Percentiles rank a stretch among this genome's conserved stretches.
These are phyloP conservation scores for Crotalaria pallida DNA, from an alignment of 306 rosid species.

Conservation along the genomic window DNA sequence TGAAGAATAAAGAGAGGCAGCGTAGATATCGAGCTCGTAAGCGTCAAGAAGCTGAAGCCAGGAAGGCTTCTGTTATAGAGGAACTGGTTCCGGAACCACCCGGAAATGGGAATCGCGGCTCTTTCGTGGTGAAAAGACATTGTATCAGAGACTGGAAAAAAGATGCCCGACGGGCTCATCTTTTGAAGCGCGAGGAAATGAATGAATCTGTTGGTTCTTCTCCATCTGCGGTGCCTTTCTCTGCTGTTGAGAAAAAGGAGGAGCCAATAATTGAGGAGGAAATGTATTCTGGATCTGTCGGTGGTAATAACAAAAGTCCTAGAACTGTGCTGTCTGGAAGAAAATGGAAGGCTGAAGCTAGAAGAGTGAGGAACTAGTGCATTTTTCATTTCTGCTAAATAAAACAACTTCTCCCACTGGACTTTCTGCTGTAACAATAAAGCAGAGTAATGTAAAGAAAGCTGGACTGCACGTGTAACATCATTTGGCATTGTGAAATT, in stretches of 20 bases:
- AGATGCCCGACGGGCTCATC: constrained; percentile 69
- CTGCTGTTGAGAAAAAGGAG: constrained; percentile 26
- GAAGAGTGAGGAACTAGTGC: constrained; percentile 57
- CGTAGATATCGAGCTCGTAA: constrained; percentile 90
- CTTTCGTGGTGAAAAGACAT: constrained; percentile 32
- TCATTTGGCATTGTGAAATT: constrained; percentile 5
- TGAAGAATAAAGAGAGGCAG: constrained; percentile 88
- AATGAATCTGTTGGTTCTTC: constrained; percentile 29
- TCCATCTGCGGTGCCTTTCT: constrained; percentile 23
- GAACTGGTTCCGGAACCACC: constrained; percentile 29
- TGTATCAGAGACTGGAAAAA: constrained; percentile 80
- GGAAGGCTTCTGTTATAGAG: constrained; percentile 34
- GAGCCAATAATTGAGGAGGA: constrained; percentile 29
- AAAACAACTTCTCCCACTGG: not conserved
- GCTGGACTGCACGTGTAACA: constrained; percentile 7
- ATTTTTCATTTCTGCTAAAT: not conserved
- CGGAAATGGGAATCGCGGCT: constrained; percentile 32
- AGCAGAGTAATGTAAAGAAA: constrained; percentile 22
- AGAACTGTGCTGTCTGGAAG: constrained; percentile 47
- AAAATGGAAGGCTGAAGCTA: constrained; percentile 95
- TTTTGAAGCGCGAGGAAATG: constrained; percentile 31
- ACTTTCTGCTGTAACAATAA: constrained; percentile 21
- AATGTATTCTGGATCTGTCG: constrained; percentile 27
- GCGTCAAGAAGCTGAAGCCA: constrained; percentile 68
- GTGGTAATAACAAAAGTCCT: constrained; percentile 28